These are phyloP conservation scores for Zizania latifolia DNA, from an alignment of 176 grass and related monocot genomes.

Conservation along the genomic window DNA sequence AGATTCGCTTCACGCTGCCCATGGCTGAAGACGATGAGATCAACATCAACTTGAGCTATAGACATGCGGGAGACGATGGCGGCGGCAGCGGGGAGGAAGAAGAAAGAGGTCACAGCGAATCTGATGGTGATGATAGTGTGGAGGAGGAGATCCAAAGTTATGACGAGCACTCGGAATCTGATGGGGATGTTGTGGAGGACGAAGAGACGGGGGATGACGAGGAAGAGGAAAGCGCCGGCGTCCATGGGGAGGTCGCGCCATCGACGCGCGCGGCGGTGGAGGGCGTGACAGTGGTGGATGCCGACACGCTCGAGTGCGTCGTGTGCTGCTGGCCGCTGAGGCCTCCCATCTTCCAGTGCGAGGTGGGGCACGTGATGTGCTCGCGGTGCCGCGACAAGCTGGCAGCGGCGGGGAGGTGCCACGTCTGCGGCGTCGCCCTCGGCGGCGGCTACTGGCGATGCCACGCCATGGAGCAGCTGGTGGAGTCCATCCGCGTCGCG, in stretches of 20 bases:
- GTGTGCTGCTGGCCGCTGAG: neutral
- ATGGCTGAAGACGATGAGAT: too few species aligned
- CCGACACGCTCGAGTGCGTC: neutral
- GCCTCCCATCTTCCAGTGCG: slow-evolving; percentile 14
- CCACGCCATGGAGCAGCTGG: neutral
- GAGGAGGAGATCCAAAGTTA: too few species aligned
- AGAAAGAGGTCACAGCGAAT: too few species aligned
- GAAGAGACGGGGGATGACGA: too few species aligned
- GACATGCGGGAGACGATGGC: too few species aligned
- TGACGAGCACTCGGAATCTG: too few species aligned
- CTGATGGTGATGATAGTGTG: too few species aligned
- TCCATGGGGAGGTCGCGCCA: neutral
- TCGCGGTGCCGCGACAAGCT: slow-evolving; percentile 5
- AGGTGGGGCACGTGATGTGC: slow-evolving; percentile 5
- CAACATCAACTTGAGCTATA: too few species aligned
- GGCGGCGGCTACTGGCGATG: neutral
- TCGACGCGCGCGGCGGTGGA: neutral
- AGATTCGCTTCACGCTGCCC: too few species aligned
- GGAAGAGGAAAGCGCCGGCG: neutral
- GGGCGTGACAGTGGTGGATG: neutral
- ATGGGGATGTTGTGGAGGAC: too few species aligned
- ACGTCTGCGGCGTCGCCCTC: neutral
- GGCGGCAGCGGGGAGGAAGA: too few species aligned
- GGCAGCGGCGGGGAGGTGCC: neutral
- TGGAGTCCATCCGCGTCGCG: neutral